Base-by-base conservation (phyloP, 1,284 basidiomycete genomes). In the Ceratobasidium sp. region DNA sequence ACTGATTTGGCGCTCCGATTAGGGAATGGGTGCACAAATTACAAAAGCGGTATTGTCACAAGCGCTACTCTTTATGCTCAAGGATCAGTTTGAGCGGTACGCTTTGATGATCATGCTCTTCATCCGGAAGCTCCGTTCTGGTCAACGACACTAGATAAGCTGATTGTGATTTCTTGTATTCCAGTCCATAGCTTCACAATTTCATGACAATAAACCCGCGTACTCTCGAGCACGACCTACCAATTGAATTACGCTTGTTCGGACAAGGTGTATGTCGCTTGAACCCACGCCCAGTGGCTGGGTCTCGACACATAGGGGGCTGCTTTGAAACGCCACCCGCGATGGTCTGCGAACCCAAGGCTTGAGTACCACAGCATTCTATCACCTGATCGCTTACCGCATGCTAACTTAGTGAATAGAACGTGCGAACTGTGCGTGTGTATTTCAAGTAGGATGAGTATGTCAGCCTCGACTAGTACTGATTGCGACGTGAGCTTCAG, bases 1-100 rank as follows among this genome's bases (percentile, higher is more conserved):
- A 42, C 15, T 42, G 4, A 62, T 42, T 13, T 20, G 38, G 15
- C 42, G 13, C 20, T 40, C 17, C 23, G 23, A 20, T 66, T 84
- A 95, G 94, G 96, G 95, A 6, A 96, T 96, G 95, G 89, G 93
- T 83, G 94, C 95, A 12, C 95, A 97, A 84, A 95, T 96, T 79
- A 91, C 90, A 78, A 97, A 97, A 84, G 96, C 96, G 0, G 94
- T 96, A 26, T 85, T 96, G 20, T 93, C 94, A 4, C 94, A 96
- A 84, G 95, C 92, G 1, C 84, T 94, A 79, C 84, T 94, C 71
- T 94, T 94, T 86, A 90, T 93, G 87, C 92, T 92, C 79, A 95
- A 94, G 84, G 93, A 95, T 82, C 92, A 94, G 82, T 94, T 95
- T 81, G 93, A 95, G 83, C 90, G 90, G 17, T 94, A 92, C 89